A percentile compares a stretch with the other conserved stretches of the same genome.
Conservation (phyloP, 192 early-diverging fungal genomes). For the Umbelopsis isabellina region DNA sequence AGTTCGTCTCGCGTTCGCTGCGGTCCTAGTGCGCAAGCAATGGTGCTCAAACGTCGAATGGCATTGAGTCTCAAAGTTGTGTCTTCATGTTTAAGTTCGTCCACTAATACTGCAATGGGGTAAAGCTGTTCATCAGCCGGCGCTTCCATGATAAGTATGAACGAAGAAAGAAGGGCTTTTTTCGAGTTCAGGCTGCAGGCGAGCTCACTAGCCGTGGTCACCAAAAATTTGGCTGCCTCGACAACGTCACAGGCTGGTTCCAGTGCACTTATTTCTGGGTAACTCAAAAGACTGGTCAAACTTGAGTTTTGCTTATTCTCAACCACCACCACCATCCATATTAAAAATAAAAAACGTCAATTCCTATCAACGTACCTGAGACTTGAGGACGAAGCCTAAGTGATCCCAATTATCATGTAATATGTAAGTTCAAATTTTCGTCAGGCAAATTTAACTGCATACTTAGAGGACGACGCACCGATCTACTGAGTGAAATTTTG, state of each 20-base stretch:
- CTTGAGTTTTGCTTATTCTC: too few species aligned
- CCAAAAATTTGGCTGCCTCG: constrained; percentile 19
- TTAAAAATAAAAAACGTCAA: too few species aligned
- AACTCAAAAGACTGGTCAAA: too few species aligned
- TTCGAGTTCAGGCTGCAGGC: background rate
- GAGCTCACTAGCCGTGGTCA: constrained; percentile 38
- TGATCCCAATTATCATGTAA: too few species aligned
- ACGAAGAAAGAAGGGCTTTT: background rate
- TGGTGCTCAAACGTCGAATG: constrained; percentile 78
- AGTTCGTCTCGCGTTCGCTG: constrained; percentile 95
- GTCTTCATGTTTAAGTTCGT: constrained; percentile 95
- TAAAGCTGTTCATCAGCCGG: constrained; percentile 61
- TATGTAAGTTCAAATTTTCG: too few species aligned
- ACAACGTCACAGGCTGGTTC: background rate
- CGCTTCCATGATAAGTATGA: constrained; percentile 9
- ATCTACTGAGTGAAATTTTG: too few species aligned
- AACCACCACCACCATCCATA: too few species aligned
- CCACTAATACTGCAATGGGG: constrained; percentile 88
- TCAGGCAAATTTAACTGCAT: too few species aligned
- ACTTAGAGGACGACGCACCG: too few species aligned
- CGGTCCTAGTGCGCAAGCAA: constrained; percentile 91
- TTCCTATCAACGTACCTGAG: too few species aligned
- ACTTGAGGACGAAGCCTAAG: too few species aligned
- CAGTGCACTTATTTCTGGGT: too few species aligned
- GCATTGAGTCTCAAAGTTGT: constrained; percentile 81